These are phyloP conservation scores for Botryotinia globosa DNA, from an alignment of 2,329 filamentous ascomycete genomes.

Conservation along the genomic window DNA sequence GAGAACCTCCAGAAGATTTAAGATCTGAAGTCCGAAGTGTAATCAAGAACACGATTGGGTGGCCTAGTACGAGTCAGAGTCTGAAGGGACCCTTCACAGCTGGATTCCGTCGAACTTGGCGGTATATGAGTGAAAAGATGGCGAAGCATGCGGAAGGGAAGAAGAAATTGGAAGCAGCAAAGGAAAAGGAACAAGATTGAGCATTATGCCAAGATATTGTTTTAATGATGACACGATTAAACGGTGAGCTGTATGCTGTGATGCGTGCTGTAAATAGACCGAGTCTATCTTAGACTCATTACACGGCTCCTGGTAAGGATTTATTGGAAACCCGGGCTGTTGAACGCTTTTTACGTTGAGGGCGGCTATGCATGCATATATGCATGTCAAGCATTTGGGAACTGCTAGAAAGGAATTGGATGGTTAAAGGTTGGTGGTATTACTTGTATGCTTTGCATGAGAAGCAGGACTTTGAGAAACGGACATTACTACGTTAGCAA, in stretches of 20 bases:
- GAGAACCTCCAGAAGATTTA: slow-evolving; percentile 65
- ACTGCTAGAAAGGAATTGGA: slow-evolving; percentile 7
- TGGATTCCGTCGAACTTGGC: slow-evolving; percentile 65
- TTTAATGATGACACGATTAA: slow-evolving; percentile 5
- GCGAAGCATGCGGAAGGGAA: slow-evolving; percentile 52
- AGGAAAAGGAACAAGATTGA: slow-evolving; percentile 11
- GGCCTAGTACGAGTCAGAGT: slow-evolving; percentile 87
- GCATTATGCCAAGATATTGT: background rate
- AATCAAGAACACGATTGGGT: slow-evolving; percentile 83
- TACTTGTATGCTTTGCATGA: background rate
- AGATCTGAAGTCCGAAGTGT: slow-evolving; percentile 67
- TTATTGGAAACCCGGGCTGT: background rate
- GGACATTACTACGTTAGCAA: slow-evolving; percentile 4
- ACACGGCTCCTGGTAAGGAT: background rate
- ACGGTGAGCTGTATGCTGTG: slow-evolving; percentile 12
- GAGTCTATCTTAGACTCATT: slow-evolving; percentile 6
- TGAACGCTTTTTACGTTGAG: background rate
- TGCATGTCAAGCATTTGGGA: slow-evolving; percentile 4
- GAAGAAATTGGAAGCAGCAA: slow-evolving; percentile 25
- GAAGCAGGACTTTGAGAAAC: background rate
- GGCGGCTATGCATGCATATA: background rate
- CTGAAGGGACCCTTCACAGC: slow-evolving; percentile 80
- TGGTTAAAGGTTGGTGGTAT: background rate
- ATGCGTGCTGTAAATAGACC: slow-evolving; percentile 15
- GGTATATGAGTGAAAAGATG: slow-evolving; percentile 81